Evolutionary conservation across 2,329 filamentous ascomycete genomes (phyloP), one percentile per base, ranked within the genome.

Genomic region (Colletotrichum tamarilloi): DNA sequence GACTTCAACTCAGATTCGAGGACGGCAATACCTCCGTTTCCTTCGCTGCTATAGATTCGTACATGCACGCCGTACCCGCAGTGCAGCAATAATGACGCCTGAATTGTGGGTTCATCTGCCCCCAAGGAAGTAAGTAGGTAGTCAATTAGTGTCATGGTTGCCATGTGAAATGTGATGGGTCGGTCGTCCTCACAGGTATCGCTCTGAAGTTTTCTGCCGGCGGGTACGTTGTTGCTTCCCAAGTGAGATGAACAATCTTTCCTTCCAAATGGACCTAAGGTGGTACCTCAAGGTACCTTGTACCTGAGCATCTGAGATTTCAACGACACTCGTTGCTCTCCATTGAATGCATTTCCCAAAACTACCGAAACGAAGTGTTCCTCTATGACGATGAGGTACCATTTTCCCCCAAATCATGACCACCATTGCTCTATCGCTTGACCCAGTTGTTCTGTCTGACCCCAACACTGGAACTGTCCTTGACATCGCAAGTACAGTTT

Each of bases 401-500:
- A 7, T 19, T 8, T 38, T 16, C 28, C 32, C 7, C 16, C 19
- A n/a, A 28, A 70, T 12, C 60, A 73, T 73, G 70, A 28, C 32
- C 9, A 59, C 46, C 4, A 59, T 59, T n/a, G 35, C 46, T 4
- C 22, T 73, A 26, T 28, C 46, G 4, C 30, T 73, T 16, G 66
- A 70, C 28, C 52, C 59, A 16, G 59, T 73, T 26, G 14, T 62
- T 9, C 26, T 73, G 2, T 46, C n/a, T 53, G 26, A 73, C 24
- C 24, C 30, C 5, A n/a, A 22, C 2, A 49, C 53, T 6, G n/a
- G 24, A 7, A 42, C 53, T 12, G 49, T 42, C 16, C 16, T 73
- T 14, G 59, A 59, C 8, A 55, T 73, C 11, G 66, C 59, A 9
- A 52, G 65, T 26, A 69, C 59, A 2, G 5, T 73, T 14, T 73